Conservation (phyloP, 805 yeast species). For the Pichia exigua region DNA sequence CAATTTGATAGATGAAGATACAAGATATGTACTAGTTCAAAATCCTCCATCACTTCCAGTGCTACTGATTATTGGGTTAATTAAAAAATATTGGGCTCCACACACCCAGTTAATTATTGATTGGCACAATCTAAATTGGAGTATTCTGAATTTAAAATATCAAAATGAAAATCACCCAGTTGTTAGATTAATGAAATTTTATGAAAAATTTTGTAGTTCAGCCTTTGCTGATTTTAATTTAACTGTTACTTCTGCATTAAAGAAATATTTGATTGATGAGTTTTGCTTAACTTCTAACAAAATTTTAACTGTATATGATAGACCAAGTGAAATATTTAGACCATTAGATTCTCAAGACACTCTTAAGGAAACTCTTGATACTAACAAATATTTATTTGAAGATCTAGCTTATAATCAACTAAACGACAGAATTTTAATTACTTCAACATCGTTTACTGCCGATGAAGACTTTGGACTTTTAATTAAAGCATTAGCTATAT, state of each 20-base stretch:
- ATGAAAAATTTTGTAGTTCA: slow-evolving; percentile 57
- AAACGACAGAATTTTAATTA: slow-evolving; percentile 58
- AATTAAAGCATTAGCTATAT: slow-evolving; percentile 55
- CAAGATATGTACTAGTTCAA: slow-evolving; percentile 66
- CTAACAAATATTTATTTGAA: slow-evolving; percentile 28
- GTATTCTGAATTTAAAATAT: slow-evolving; percentile 66
- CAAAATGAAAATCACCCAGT: slow-evolving; percentile 47
- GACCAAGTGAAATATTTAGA: slow-evolving; percentile 65
- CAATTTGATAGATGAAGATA: slow-evolving; percentile 46
- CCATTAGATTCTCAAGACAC: slow-evolving; percentile 36
- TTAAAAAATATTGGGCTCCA: slow-evolving; percentile 35
- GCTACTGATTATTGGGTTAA: slow-evolving; percentile 52
- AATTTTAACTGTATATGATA: slow-evolving; percentile 68
- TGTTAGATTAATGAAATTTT: slow-evolving; percentile 48
- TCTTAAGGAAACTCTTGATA: slow-evolving; percentile 27
- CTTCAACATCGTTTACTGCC: slow-evolving; percentile 91
- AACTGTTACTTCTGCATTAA: slow-evolving; percentile 77
- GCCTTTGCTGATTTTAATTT: slow-evolving; percentile 61
- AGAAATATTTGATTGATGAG: slow-evolving; percentile 43
- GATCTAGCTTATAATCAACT: slow-evolving; percentile 15
- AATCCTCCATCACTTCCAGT: slow-evolving; percentile 94
- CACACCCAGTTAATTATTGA: slow-evolving; percentile 68
- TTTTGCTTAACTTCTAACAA: slow-evolving; percentile 45
- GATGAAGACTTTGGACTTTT: slow-evolving; percentile 81
- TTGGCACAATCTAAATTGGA: slow-evolving; percentile 93